Conservation (phyloP, 2,329 filamentous ascomycete genomes). For the Penicillium rolfsii region DNA sequence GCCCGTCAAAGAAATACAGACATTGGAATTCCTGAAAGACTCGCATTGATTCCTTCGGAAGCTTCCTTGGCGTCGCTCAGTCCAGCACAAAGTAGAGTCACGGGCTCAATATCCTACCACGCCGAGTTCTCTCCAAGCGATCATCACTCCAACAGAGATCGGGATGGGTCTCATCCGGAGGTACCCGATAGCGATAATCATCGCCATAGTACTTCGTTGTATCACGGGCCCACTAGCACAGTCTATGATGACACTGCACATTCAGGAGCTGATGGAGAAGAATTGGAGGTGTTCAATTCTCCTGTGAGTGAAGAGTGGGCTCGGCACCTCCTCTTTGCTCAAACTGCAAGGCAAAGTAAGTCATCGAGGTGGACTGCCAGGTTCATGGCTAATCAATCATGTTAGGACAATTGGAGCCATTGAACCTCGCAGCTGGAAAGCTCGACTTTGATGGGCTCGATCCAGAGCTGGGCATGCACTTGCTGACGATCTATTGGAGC, state of each 20-base stretch:
- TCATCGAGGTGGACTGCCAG: background rate
- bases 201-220: constrained; percentile 23
- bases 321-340: constrained; percentile 29
- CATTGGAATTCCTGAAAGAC: background rate
- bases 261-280: constrained; percentile 10
- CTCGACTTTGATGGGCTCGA: constrained; percentile 62
- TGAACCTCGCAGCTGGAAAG: constrained; percentile 51
- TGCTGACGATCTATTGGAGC: constrained; percentile 58
- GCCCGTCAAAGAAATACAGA: constrained; percentile 6
- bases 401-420: constrained; percentile 53
- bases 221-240: constrained; percentile 32
- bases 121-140: constrained; percentile 16
- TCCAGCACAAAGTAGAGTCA: constrained; percentile 8
- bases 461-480: constrained; percentile 56
- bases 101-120: constrained; percentile 5
- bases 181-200: constrained; percentile 22
- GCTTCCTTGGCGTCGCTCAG: constrained; percentile 12
- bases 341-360: constrained; percentile 32
- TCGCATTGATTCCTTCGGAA: constrained; percentile 9
- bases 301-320: constrained; percentile 24
- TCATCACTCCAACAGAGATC: constrained; percentile 8
- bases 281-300: background rate
- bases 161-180: constrained; percentile 25
- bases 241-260: constrained; percentile 28
- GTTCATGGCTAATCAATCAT: background rate